Percentiles rank a stretch among this genome's conserved stretches.
Conservation (phyloP, 352 stramenopile genomes). For the Pythium graminicola region DNA sequence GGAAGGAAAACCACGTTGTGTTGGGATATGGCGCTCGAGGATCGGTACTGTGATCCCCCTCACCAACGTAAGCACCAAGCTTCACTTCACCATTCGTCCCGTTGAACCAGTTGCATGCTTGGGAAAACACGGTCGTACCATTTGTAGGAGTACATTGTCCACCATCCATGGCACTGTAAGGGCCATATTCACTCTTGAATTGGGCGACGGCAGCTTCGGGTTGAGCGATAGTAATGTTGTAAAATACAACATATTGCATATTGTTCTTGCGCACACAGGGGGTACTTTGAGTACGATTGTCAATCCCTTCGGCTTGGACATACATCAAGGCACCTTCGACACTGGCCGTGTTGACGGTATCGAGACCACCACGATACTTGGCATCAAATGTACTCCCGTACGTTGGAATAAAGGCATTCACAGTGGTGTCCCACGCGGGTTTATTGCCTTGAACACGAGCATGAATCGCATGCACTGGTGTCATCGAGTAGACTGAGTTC, state of each 20-base stretch:
- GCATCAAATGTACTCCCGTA: constrained; percentile 24
- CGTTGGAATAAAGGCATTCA: constrained; percentile 31
- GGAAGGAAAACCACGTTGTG: constrained; percentile 82
- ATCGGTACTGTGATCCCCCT: constrained; percentile 36
- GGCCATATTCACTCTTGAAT: constrained; percentile 46
- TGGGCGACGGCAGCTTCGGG: constrained; percentile 27
- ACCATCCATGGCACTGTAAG: constrained; percentile 51
- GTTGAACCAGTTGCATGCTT: constrained; percentile 48
- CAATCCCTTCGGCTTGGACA: constrained; percentile 80
- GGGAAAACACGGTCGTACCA: constrained; percentile 16
- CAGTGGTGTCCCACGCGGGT: constrained; percentile 31
- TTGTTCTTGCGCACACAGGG: constrained; percentile 33
- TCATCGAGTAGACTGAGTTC: not conserved
- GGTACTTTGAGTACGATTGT: constrained; percentile 46
- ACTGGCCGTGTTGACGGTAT: constrained; percentile 74
- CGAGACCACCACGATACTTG: constrained; percentile 47
- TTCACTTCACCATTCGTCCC: constrained; percentile 35
- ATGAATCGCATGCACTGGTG: constrained; percentile 39
- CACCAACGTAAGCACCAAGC: constrained; percentile 45
- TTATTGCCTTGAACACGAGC: constrained; percentile 49
- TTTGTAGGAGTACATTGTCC: constrained; percentile 42
- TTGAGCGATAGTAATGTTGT: constrained; percentile 29
- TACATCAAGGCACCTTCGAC: constrained; percentile 84
- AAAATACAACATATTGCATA: constrained; percentile 40
- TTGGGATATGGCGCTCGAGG: constrained; percentile 57